Evolutionary conservation across 148 eudicot genomes (phyloP).

Genomic region (Rhododendron kiyosumense): DNA sequence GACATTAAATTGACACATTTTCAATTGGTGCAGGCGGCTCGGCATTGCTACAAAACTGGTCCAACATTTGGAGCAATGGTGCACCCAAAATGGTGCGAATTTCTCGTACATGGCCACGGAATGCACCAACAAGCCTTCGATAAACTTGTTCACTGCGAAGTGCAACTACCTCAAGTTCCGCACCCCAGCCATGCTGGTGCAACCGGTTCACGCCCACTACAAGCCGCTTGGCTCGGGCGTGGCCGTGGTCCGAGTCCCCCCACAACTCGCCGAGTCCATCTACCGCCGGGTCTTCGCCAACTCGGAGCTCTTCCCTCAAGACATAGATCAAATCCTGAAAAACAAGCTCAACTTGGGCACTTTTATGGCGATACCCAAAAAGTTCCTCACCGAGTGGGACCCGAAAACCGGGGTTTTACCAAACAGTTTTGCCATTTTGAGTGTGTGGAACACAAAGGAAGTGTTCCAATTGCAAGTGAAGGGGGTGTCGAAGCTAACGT

Average conservation of each 20-base stretch:
- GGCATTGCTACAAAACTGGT: constrained; percentile 63
- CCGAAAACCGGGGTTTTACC: constrained; percentile 38
- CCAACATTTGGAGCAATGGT: constrained; percentile 57
- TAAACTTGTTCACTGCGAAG: constrained; percentile 69
- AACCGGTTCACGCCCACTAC: constrained; percentile 71
- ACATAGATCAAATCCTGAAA: constrained; percentile 42
- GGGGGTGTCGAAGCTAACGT: constrained; percentile 56
- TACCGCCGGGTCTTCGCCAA: constrained; percentile 37
- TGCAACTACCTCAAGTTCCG: constrained; percentile 52
- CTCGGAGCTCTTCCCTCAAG: constrained; percentile 66
- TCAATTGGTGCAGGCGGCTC: constrained; percentile 38
- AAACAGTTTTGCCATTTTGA: constrained; percentile 63
- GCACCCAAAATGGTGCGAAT: constrained; percentile 53
- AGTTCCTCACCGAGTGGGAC: constrained; percentile 39
- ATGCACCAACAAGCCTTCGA: constrained; percentile 56
- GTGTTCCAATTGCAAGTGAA: constrained; percentile 66
- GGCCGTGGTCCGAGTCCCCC: constrained; percentile 35
- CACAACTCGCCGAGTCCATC: constrained; percentile 33
- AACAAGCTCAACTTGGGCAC: constrained; percentile 71
- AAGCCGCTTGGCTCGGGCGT: constrained; percentile 42
- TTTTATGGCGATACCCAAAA: constrained; percentile 62
- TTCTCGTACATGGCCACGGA: constrained; percentile 91
- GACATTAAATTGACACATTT: background rate
- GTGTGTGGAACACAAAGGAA: constrained; percentile 85
- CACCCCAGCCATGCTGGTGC: constrained; percentile 56